Evolutionary conservation across 2,329 filamentous ascomycete species (phyloP).

Genomic region (Graphilbum sp.): DNA sequence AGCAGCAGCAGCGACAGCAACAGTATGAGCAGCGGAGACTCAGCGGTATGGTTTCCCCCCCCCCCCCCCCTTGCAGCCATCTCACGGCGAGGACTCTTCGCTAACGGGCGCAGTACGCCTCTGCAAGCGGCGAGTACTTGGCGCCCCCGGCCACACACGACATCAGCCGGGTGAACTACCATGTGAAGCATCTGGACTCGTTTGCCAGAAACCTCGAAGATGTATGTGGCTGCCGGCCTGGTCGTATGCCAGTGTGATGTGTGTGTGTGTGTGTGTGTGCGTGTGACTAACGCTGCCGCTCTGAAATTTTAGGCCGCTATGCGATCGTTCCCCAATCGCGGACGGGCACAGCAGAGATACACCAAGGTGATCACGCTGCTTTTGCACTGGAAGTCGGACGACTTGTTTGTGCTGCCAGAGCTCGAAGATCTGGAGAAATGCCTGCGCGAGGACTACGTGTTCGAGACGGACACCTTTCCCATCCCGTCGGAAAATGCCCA

Average conservation of each 20-base stretch:
- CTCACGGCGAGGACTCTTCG: not conserved
- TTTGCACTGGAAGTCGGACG: slow-evolving; percentile 41
- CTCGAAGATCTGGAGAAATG: slow-evolving; percentile 39
- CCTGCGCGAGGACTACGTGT: slow-evolving; percentile 36
- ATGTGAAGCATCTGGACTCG: slow-evolving; percentile 37
- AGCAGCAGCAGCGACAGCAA: slow-evolving; percentile 27
- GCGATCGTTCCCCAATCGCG: slow-evolving; percentile 39
- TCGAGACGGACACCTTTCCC: slow-evolving; percentile 38
- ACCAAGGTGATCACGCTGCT: slow-evolving; percentile 36
- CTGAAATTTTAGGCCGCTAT: too few relatives aligned
- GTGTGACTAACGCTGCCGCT: too few relatives aligned
- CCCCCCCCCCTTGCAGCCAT: not conserved
- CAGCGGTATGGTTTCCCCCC: slow-evolving; percentile 24
- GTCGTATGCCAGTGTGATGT: too few relatives aligned
- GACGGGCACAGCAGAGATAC: slow-evolving; percentile 35
- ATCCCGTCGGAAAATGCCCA: slow-evolving; percentile 43
- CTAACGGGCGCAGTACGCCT: slow-evolving; percentile 22
- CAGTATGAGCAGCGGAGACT: slow-evolving; percentile 30
- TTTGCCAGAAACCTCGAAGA: slow-evolving; percentile 39
- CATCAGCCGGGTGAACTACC: slow-evolving; percentile 39
- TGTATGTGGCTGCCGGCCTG: too few relatives aligned
- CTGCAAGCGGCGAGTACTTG: slow-evolving; percentile 21
- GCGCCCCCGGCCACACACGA: slow-evolving; percentile 34
- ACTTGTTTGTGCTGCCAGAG: slow-evolving; percentile 41
- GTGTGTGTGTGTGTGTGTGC: not conserved